Evolutionary conservation across 306 rosid genomes (phyloP), one percentile per base, ranked within the genome.

Genomic region (Malus asiatica): DNA sequence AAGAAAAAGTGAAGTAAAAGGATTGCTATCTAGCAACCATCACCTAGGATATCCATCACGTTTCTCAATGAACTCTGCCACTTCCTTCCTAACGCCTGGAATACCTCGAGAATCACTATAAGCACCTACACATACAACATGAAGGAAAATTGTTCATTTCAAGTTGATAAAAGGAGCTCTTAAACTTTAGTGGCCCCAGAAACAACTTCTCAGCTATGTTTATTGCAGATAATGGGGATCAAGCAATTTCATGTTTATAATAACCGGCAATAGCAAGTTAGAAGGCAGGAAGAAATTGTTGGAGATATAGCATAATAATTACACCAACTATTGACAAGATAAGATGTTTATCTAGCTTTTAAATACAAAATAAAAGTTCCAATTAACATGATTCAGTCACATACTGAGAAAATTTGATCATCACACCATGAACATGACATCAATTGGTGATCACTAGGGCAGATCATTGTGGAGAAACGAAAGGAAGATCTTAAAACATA

Each of bases 31-130:
- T 23, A 13, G 52, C 63, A 79, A 73, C 59, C 74, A 72, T 74
- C 81, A 92, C 99, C 97, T 95, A 68, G 97, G 99, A 87, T 92
- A 92, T 53, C 98, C 99, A 86, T 95, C 99, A 77, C 99, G 98
- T 83, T 80, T 88, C 59, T 79, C 86, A 78, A 95, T 95, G 87
- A 90, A 95, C 81, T 95, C 97, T 33, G 99, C 93, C 68, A 90
- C 97, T 86, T 95, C 99, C 88, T 95, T 89, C 84, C 97, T 81
- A 77, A 95, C 57, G 73, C 93, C 99, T 12, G 96, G 97, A 90
- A 89, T 9, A 55, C 99, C 99, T 77, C 99, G 92, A 55, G 99
- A 95, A 76, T 95, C 99, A 72, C 99, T 95, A 74, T 95, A 95
- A 70, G 99, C 99, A 86, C 99, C 99, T 95, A 81, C 52, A 78